Conservation (phyloP, 164 flowering plant genomes). For the Magnolia sinica region DNA sequence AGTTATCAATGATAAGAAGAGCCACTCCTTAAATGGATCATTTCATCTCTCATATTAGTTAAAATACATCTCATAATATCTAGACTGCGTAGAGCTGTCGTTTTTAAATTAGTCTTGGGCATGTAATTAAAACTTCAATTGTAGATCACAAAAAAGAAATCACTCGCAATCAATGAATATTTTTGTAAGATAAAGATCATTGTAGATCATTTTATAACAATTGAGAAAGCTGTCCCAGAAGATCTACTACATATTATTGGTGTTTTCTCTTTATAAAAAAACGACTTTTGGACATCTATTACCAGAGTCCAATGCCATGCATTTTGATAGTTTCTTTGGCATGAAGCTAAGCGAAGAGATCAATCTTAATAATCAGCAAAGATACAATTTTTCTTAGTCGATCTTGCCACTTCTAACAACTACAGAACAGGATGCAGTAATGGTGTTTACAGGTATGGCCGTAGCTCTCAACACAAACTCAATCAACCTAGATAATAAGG, state of each 20-base stretch:
- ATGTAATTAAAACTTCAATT: not conserved
- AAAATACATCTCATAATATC: not conserved
- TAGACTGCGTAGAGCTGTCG: not conserved
- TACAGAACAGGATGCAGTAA: too few relatives aligned
- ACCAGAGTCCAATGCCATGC: not conserved
- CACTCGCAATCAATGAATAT: not conserved
- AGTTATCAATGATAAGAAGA: not conserved
- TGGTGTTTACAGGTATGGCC: too few relatives aligned
- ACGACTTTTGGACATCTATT: not conserved
- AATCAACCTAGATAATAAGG: not conserved
- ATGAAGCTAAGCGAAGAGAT: not conserved
- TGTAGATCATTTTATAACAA: not conserved
- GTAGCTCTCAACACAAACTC: too few relatives aligned
- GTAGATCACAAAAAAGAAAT: not conserved
- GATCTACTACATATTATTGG: not conserved
- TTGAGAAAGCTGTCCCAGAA: not conserved
- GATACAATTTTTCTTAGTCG: not conserved
- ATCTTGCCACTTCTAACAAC: too few relatives aligned
- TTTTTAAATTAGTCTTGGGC: too few relatives aligned
- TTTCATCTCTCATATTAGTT: not conserved
- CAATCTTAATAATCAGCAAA: not conserved
- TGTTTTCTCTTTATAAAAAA: not conserved
- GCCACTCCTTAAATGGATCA: not conserved
- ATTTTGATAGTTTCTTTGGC: not conserved
- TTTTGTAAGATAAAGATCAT: not conserved